Evolutionary conservation across 495 filamentous ascomycete species (phyloP), one percentile per base, ranked within the genome.

Genomic region (Aspergillus steynii): DNA sequence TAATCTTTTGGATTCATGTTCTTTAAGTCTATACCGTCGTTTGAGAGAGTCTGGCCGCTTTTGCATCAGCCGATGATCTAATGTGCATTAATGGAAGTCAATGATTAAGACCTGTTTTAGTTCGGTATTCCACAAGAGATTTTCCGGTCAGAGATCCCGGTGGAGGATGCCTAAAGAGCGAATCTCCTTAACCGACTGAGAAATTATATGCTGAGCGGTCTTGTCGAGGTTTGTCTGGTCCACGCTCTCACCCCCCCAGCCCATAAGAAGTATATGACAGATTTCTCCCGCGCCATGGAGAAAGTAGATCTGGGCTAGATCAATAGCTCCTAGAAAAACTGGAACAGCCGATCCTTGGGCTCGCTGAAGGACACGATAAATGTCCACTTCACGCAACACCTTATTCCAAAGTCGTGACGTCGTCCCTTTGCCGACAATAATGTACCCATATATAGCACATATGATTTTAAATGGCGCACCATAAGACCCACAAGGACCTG

Each of bases 351-450:
- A 60, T 12, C 76, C 79, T 63, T 83, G 73, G n/a, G 74, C 56
- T 34, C 67, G 63, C 28, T 62, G 61, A 10, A 82, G 65, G 28
- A 73, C 67, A 27, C 56, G 53, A 59, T 84, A 83, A 9, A 85
- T 67, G 15, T 65, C 56, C 14, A 67, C 72, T 72, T 83, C 75
- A 53, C 77, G 72, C 27, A 76, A 68, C 20, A 83, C 72, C 48
- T 75, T 63, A 20, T 60, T 60, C 60, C 67, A 72, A 45, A 77
- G 68, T 14, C 31, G 60, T 8, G 55, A 62, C 2, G 69, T 69
- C 20, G 80, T 83, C 25, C 76, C 80, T 69, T 85, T 85, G 14
- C 67, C 68, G 49, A 82, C 67, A 29, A 85, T 69, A 4, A 78
- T 82, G 53, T 84, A 83, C 14, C 77, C 72, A 60, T 78, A 74